phyloP scores from a whole-genome alignment of 2,329 filamentous ascomycete species.

The Aureobasidium sp. region DNA sequence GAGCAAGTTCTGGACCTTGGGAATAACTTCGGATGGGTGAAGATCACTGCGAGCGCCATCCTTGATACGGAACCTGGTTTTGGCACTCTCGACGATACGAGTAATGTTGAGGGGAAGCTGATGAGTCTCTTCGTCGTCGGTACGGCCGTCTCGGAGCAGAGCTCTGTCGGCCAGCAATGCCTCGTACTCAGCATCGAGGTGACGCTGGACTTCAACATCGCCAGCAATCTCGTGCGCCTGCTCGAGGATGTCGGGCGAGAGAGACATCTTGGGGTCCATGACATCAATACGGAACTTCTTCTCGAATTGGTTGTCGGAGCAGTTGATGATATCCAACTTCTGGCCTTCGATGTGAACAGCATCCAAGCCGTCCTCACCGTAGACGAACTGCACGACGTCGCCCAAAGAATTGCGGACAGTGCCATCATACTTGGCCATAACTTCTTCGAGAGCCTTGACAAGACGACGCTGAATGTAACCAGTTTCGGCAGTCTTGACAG shows the following conservation, averaged over 20 bases:
- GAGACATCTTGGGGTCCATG: slow-evolving; percentile 58
- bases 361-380: slow-evolving; percentile 94
- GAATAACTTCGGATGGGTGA: slow-evolving; percentile 79
- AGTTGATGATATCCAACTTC: slow-evolving; percentile 75
- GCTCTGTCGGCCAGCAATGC: slow-evolving; percentile 66
- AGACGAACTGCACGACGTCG: slow-evolving; percentile 94
- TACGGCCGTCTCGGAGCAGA: slow-evolving; percentile 61
- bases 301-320: slow-evolving; percentile 71
- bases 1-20: slow-evolving; percentile 66
- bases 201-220: slow-evolving; percentile 77
- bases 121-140: slow-evolving; percentile 76
- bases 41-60: slow-evolving; percentile 81
- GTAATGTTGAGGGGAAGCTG: slow-evolving; percentile 88
- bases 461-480: slow-evolving; percentile 98
- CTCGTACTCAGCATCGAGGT: slow-evolving; percentile 85
- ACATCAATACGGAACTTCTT: slow-evolving; percentile 80
- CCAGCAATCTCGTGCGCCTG: slow-evolving; percentile 80
- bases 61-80: slow-evolving; percentile 84
- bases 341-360: slow-evolving; percentile 92
- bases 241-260: slow-evolving; percentile 68
- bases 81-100: slow-evolving; percentile 84
- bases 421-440: slow-evolving; percentile 95
- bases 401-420: slow-evolving; percentile 95
- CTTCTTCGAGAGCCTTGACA: slow-evolving; percentile 95
- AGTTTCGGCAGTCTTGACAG: slow-evolving; percentile 98